These are phyloP conservation scores for Phytophthora hibernalis DNA, from an alignment of 352 stramenopile species.

Conservation along the genomic window DNA sequence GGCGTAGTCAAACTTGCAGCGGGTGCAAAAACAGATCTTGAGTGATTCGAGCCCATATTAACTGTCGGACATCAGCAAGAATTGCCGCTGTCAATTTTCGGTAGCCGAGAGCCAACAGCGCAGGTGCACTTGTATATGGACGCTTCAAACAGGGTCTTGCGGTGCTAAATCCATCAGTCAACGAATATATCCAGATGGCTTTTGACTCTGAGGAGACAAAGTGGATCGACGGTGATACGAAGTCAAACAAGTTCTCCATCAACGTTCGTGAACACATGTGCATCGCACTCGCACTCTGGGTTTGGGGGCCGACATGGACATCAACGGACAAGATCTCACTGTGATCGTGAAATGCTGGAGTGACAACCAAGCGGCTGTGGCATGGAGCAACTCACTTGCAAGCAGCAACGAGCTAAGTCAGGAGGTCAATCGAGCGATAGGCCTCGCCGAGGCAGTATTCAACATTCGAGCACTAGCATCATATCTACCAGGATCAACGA, in stretches of 20 bases:
- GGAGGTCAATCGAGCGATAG: no score
- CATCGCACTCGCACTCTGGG: constrained; percentile 25
- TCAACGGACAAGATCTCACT: not conserved
- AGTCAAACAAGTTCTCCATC: constrained; percentile 27
- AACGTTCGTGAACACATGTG: constrained; percentile 44
- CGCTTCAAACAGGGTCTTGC: not conserved
- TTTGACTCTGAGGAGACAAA: constrained; percentile 10
- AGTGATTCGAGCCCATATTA: not conserved
- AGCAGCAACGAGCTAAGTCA: not conserved
- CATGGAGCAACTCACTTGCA: not conserved
- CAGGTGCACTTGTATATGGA: constrained; percentile 2
- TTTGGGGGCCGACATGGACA: constrained; percentile 20
- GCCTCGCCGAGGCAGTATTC: no score
- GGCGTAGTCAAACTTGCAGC: constrained; percentile 7
- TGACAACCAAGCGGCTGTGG: no score
- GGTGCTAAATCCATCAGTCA: constrained; percentile 7
- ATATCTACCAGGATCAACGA: no score
- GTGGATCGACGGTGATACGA: not conserved
- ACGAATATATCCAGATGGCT: constrained; percentile 13
- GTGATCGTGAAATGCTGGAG: not conserved
- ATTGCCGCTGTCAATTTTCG: constrained; percentile 1
- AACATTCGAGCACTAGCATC: no score
- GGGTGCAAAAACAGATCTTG: constrained; percentile 1
- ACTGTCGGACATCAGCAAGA: not conserved
- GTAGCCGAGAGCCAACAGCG: not conserved